Conservation (phyloP, 1,284 basidiomycete species). For the Apiotrichum veenhuisii region DNA sequence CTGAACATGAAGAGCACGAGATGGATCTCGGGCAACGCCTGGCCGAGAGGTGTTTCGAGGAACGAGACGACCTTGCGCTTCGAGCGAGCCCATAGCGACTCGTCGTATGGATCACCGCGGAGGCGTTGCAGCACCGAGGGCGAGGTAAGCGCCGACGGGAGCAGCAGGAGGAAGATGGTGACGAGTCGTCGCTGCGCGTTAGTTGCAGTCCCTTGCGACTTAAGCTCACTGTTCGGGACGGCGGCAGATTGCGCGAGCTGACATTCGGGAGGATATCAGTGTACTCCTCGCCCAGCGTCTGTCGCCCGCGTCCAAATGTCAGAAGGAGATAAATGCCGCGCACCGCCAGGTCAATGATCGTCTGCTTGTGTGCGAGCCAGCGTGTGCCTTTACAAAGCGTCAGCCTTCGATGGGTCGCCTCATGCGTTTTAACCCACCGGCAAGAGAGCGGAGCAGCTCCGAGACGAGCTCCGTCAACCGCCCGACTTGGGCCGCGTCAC, state of each 20-base stretch:
- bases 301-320: conserved; percentile 72
- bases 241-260: conserved; percentile 21
- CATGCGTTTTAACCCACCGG: conserved; percentile 68
- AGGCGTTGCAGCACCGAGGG: conserved; percentile 51
- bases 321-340: conserved; percentile 71
- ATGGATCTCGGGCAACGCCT: conserved; percentile 61
- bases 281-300: conserved; percentile 87
- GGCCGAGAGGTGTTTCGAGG: conserved; percentile 36
- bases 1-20: conserved; percentile 75
- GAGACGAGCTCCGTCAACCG: conserved; percentile 72
- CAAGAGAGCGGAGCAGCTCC: conserved; percentile 67
- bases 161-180: conserved; percentile 59
- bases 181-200: conserved; percentile 53
- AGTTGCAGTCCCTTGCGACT: not conserved
- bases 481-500: conserved; percentile 73
- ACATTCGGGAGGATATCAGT: conserved; percentile 77
- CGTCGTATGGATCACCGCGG: conserved; percentile 12
- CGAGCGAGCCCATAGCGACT: conserved; percentile 6
- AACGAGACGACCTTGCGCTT: conserved; percentile 22
- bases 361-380: conserved; percentile 76
- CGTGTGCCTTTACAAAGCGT: conserved; percentile 61
- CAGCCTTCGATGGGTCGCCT: too few species aligned
- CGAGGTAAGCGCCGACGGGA: conserved; percentile 57
- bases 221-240: conserved; percentile 24
- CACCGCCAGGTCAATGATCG: conserved; percentile 67